These are phyloP conservation scores for Cyclotella atomus DNA, from an alignment of 108 stramenopile species.

Conservation along the genomic window DNA sequence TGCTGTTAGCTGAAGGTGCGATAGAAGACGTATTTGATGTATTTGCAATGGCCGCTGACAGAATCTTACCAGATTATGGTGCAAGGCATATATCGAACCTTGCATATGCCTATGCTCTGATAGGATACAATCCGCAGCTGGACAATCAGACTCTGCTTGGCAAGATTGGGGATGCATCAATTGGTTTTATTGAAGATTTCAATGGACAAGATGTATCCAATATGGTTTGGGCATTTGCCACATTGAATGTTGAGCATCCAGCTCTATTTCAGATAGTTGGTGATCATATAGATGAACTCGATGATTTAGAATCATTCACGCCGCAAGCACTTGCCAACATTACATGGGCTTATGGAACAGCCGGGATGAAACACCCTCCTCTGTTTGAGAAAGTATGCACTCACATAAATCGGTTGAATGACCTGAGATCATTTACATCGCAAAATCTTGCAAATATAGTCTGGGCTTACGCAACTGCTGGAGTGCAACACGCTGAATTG, in stretches of 20 bases:
- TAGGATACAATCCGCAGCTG: neutral
- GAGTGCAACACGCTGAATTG: neutral
- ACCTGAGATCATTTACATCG: neutral
- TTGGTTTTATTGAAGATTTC: neutral
- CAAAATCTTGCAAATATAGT: slow-evolving; percentile 13
- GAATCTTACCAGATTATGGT: neutral
- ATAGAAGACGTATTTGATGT: neutral
- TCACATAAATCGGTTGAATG: neutral
- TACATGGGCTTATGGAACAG: neutral
- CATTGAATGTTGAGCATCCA: neutral
- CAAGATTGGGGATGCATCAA: neutral
- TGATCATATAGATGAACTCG: neutral
- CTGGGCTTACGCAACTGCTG: slow-evolving; percentile 20
- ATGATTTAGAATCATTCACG: neutral
- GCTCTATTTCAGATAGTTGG: neutral
- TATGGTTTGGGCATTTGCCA: neutral
- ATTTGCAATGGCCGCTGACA: neutral
- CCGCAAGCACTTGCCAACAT: neutral
- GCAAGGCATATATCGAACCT: neutral
- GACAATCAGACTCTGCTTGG: neutral
- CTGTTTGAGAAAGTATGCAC: neutral
- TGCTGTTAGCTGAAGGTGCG: neutral
- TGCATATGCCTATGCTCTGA: neutral
- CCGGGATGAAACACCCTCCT: neutral
- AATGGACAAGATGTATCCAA: slow-evolving; percentile 1